Evolutionary conservation across 257 asterid species (phyloP), one percentile per base, ranked within the genome.

Genomic region (Petunia axillaris): DNA sequence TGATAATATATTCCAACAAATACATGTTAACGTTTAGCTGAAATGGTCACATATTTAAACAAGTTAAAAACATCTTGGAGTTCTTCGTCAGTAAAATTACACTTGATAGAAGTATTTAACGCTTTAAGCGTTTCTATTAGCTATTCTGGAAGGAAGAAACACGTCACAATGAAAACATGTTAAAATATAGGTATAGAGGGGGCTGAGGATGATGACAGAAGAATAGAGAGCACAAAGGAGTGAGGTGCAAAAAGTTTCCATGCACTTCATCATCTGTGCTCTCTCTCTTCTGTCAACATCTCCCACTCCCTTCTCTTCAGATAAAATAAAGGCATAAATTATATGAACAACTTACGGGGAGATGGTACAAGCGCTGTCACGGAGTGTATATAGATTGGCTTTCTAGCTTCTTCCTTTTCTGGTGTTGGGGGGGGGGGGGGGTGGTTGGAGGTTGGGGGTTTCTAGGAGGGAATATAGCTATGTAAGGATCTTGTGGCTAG

Each of bases 171-270:
- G 44, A 25, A 46, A 38, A 38, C 6, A 40, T 9, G 3, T 13
- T 1, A 64, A 54, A 36, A 9, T 9, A 15, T 50, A 13, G 38
- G 2, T 15, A 3, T 25, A 37, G 75, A 64, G 64, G 86, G 58
- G 78, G 65, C 62, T 68, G 39, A 79, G 85, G 81, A 88, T 84
- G 89, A 86, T 91, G 94, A 84, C 94, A 92, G 90, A 87, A 88
- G 94, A 75, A 63, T 89, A 90, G 91, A 84, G 93, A 90, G 97
- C 85, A 91, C 94, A 88, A 89, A 93, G 64, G 90, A 88, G 78
- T 65, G 88, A 88, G 83, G 78, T 88, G 91, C 92, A 79, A 8
- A 44, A 2, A 70, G 4, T 44, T 44, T 68, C 46, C 58, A 68
- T 44, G 76, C 40, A 68, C 55, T 68, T 8, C 8, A 64, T 59